These are phyloP conservation scores for Coleophoma cylindrospora DNA, from an alignment of 2,329 filamentous ascomycete species.

Conservation along the genomic window DNA sequence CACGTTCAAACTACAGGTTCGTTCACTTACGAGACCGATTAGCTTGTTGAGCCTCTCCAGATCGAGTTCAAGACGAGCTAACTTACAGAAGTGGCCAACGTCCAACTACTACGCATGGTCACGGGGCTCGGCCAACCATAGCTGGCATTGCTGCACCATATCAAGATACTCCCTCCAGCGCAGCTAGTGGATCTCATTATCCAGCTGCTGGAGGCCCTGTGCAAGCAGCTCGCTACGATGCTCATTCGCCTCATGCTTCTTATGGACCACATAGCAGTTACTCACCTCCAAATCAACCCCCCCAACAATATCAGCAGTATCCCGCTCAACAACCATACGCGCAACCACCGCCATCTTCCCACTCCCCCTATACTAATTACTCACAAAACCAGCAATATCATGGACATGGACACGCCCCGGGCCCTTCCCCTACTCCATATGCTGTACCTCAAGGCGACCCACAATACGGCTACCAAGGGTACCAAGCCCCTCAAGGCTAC, in stretches of 20 bases:
- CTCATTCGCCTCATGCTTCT: slow-evolving; percentile 13
- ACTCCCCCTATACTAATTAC: slow-evolving; percentile 12
- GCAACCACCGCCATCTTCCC: slow-evolving; percentile 13
- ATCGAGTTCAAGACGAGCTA: no score
- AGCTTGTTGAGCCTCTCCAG: background rate
- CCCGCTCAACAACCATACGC: slow-evolving; percentile 2
- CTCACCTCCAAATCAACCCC: slow-evolving; percentile 7
- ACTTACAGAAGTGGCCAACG: no score
- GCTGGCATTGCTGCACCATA: no score
- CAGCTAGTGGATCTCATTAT: no score
- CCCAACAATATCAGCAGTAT: slow-evolving; percentile 19
- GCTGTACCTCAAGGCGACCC: background rate
- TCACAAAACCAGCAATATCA: slow-evolving; percentile 15
- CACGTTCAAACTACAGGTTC: slow-evolving; percentile 8
- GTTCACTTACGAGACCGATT: no score
- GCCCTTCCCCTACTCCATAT: background rate
- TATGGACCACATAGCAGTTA: slow-evolving; percentile 13
- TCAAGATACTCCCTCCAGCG: no score
- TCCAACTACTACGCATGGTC: no score
- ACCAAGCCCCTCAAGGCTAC: slow-evolving; percentile 5
- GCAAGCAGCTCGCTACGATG: no score
- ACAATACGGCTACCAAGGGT: slow-evolving; percentile 18
- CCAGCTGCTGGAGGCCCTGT: no score
- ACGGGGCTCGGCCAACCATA: no score
- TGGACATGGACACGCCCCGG: slow-evolving; percentile 11